phyloP scores from a whole-genome alignment of 2,329 filamentous ascomycete genomes.

The Paracamarosporium sp. region DNA sequence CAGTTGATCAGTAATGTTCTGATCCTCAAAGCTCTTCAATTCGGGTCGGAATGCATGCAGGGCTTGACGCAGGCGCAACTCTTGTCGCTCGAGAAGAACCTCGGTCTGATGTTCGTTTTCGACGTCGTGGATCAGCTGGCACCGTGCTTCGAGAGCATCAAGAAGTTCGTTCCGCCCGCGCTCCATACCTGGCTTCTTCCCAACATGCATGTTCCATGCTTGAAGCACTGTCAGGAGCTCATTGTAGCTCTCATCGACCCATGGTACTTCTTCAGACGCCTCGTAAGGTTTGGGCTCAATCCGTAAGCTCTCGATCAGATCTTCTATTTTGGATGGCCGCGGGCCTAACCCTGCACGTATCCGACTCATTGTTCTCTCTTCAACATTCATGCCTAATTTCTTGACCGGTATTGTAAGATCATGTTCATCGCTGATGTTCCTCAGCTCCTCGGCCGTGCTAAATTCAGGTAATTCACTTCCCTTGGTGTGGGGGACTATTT shows the following conservation, averaged over 20 bases:
- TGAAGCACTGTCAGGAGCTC: slow-evolving; percentile 21
- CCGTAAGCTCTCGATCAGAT: slow-evolving; percentile 26
- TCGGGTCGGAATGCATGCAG: slow-evolving; percentile 28
- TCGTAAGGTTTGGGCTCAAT: background rate
- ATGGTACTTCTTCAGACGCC: background rate
- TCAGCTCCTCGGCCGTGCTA: background rate
- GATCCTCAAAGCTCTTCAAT: slow-evolving; percentile 17
- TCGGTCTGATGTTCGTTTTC: background rate
- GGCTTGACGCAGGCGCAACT: slow-evolving; percentile 16
- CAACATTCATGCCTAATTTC: slow-evolving; percentile 2
- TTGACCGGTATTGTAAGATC: background rate
- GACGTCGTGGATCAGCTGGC: slow-evolving; percentile 2
- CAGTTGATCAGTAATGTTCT: slow-evolving; percentile 20
- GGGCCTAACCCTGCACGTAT: slow-evolving; percentile 21
- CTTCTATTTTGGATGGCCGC: slow-evolving; percentile 17
- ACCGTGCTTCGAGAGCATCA: slow-evolving; percentile 15
- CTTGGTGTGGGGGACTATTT: background rate
- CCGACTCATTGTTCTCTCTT: slow-evolving; percentile 20
- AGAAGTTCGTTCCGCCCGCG: slow-evolving; percentile 12
- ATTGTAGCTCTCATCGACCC: slow-evolving; percentile 17
- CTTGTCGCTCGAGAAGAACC: slow-evolving; percentile 11
- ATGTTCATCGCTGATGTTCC: background rate
- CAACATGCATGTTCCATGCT: slow-evolving; percentile 24
- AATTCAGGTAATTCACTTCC: background rate
- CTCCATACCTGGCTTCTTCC: background rate